A percentile compares a stretch with the other conserved stretches of the same genome.
phyloP scores from a whole-genome alignment of 176 grass and related monocot species.

The Triticum urartu region DNA sequence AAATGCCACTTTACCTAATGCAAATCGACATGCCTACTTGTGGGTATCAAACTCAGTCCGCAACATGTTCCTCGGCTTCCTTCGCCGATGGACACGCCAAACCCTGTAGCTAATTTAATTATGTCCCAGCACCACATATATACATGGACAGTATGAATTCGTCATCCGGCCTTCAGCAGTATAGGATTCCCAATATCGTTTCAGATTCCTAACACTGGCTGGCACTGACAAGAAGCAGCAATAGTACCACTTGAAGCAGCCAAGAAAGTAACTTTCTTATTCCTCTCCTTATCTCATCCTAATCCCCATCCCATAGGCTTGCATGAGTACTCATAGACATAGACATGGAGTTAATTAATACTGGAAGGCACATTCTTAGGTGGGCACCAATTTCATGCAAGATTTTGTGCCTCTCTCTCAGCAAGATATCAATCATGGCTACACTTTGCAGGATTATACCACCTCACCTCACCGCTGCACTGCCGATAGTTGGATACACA shows the following conservation, averaged over 20 bases:
- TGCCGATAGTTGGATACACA: constrained; percentile 44
- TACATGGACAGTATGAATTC: constrained; percentile 35
- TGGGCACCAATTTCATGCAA: constrained; percentile 29
- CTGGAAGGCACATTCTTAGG: constrained; percentile 22
- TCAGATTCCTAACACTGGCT: constrained; percentile 25
- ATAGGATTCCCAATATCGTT: constrained; percentile 42
- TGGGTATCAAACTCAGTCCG: constrained; percentile 42
- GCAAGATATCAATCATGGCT: constrained; percentile 27
- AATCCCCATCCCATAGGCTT: constrained; percentile 14
- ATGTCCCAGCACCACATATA: constrained; percentile 7
- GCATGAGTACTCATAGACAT: background rate
- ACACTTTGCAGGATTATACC: constrained; percentile 21
- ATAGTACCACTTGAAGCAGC: constrained; percentile 18
- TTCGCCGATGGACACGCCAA: background rate
- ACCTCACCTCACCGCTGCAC: constrained; percentile 9
- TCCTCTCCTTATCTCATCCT: constrained; percentile 17
- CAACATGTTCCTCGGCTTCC: constrained; percentile 32
- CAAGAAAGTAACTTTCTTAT: constrained; percentile 13
- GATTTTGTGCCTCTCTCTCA: constrained; percentile 30
- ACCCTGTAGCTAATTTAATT: constrained; percentile 22
- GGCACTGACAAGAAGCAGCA: constrained; percentile 14
- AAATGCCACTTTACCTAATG: constrained; percentile 46
- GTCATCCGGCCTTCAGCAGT: constrained; percentile 13
- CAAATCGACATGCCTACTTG: constrained; percentile 33
- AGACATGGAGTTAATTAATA: background rate